Percentiles rank a stretch among this genome's conserved stretches.
phyloP scores from a whole-genome alignment of 352 stramenopile species.

The Pythium aphanidermatum region DNA sequence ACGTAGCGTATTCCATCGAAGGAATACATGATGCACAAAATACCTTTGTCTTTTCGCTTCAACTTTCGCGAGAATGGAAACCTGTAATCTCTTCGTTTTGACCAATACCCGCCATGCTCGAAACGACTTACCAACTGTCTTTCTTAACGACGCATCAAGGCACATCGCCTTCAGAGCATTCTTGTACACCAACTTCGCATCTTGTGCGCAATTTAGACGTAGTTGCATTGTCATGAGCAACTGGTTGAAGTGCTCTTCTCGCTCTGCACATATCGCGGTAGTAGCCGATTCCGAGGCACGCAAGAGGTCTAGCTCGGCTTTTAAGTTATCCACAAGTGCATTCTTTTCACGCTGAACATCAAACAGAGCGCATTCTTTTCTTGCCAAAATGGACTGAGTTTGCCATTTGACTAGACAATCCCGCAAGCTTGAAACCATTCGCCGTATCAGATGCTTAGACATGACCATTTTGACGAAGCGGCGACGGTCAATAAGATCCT shows the following conservation, averaged over 20 bases:
- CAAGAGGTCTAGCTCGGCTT: constrained; percentile 2
- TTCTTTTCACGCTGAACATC: constrained; percentile 1
- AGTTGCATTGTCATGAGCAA: background rate
- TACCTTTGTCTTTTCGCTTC: too few species aligned
- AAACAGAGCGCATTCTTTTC: constrained; percentile 11
- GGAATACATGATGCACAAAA: too few species aligned
- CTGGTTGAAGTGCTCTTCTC: background rate
- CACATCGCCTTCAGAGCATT: background rate
- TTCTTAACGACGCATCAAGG: background rate
- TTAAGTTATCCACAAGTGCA: background rate
- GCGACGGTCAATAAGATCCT: constrained; percentile 4
- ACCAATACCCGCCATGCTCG: background rate
- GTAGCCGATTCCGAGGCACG: background rate
- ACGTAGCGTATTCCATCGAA: too few species aligned
- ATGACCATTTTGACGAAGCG: constrained; percentile 14
- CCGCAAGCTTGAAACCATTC: constrained; percentile 13
- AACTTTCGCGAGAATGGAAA: too few species aligned
- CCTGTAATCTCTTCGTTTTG: too few species aligned
- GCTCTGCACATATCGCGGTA: constrained; percentile 2
- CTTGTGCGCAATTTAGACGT: background rate
- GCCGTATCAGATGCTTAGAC: constrained; percentile 21
- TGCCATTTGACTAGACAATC: constrained; percentile 26
- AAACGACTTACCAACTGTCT: background rate
- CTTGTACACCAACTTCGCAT: constrained; percentile 5
- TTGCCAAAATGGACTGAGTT: constrained; percentile 22